phyloP scores from a whole-genome alignment of 805 yeast species.

The Wickerhamomyces chambardii region DNA sequence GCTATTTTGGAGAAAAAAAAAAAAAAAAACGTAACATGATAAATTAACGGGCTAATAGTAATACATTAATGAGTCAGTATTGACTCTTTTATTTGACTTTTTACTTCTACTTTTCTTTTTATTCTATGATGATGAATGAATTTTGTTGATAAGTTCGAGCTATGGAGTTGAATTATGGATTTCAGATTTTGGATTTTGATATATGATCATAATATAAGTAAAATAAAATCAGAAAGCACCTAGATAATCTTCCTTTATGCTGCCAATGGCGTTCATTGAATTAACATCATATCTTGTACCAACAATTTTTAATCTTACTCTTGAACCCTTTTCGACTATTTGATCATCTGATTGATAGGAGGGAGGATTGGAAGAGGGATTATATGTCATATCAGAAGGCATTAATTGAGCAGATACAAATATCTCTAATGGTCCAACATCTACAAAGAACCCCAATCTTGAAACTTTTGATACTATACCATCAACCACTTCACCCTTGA shows the following conservation, averaged over 20 bases:
- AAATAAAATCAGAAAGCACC: constrained; percentile 53
- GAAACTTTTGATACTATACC: constrained; percentile 92
- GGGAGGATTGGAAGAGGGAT: constrained; percentile 97
- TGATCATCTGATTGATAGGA: constrained; percentile 95
- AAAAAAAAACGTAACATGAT: too few species aligned
- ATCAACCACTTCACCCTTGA: constrained; percentile 98
- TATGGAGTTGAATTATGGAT: too few species aligned
- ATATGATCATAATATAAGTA: too few species aligned
- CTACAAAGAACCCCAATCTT: constrained; percentile 94
- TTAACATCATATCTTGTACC: constrained; percentile 98
- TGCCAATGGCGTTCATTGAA: constrained; percentile 94
- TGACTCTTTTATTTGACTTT: too few species aligned
- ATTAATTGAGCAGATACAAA: constrained; percentile 92
- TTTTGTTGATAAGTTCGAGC: too few species aligned
- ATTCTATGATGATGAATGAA: too few species aligned
- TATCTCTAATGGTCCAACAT: constrained; percentile 93
- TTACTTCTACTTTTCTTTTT: too few species aligned
- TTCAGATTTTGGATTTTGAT: too few species aligned
- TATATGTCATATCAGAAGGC: constrained; percentile 88
- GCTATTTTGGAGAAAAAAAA: too few species aligned
- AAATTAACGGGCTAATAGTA: too few species aligned
- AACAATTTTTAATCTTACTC: constrained; percentile 89
- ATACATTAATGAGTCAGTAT: too few species aligned
- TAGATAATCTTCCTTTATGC: constrained; percentile 94
- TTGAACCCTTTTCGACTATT: constrained; percentile 87